A percentile compares a stretch with the other conserved stretches of the same genome.
Evolutionary conservation across 176 grass and related monocot genomes (phyloP).

Genomic region (Tillandsia leiboldiana): DNA sequence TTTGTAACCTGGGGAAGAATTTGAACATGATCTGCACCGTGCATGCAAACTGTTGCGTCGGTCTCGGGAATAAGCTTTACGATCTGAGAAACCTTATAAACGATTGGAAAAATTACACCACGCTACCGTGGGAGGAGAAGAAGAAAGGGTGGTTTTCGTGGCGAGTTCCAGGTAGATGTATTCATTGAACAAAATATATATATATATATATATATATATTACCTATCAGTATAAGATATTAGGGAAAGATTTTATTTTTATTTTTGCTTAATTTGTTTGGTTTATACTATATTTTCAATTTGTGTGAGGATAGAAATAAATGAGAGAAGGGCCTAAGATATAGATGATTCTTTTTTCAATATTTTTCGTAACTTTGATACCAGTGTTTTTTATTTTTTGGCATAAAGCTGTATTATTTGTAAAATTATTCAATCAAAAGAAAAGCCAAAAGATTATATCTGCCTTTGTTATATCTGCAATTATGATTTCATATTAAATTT

Average conservation of each 20-base stretch:
- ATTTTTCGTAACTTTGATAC: no score
- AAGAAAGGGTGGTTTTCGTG: conserved; percentile 18
- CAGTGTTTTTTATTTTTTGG: no score
- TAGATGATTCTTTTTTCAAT: no score
- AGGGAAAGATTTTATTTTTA: not conserved
- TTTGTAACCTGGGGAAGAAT: conserved; percentile 55
- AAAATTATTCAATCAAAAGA: no score
- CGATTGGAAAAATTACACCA: conserved; percentile 47
- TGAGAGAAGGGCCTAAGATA: no score
- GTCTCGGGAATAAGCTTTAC: conserved; percentile 41
- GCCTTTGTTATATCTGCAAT: no score
- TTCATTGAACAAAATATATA: conserved; percentile 33
- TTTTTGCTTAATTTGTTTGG: no score
- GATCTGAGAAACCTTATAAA: conserved; percentile 53
- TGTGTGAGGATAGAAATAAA: no score
- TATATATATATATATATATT: not conserved
- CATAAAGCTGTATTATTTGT: no score
- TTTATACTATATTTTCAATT: no score
- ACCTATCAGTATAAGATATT: not conserved
- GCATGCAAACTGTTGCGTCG: conserved; percentile 76
- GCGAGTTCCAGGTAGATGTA: conserved; percentile 47
- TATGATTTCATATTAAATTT: no score
- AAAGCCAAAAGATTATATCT: no score
- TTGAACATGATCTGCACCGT: conserved; percentile 40
- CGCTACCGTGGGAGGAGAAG: conserved; percentile 3